phyloP scores from a whole-genome alignment of 2,329 filamentous ascomycete species.

The Nothophoma quercina region DNA sequence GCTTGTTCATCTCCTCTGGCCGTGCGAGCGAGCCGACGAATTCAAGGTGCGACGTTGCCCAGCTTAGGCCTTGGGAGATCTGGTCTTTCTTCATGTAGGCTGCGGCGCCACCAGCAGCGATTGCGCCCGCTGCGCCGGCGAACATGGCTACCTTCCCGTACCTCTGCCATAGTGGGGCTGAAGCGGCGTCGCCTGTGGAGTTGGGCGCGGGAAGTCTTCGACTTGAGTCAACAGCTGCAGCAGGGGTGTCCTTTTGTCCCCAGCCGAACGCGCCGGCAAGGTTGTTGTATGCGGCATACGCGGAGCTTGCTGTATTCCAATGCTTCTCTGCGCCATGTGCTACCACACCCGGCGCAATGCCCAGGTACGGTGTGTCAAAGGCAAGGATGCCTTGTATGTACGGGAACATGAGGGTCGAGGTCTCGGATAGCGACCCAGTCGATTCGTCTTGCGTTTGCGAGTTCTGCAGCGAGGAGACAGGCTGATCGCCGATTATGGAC shows the following conservation, averaged over 20 bases:
- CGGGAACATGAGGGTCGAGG: conserved; percentile 84
- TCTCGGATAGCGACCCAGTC: conserved; percentile 43
- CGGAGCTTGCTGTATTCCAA: conserved; percentile 75
- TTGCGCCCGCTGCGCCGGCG: conserved; percentile 80
- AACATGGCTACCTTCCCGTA: conserved; percentile 89
- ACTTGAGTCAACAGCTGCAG: conserved; percentile 41
- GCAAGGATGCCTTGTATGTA: conserved; percentile 89
- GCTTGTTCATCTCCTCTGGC: conserved; percentile 79
- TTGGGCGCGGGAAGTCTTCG: conserved; percentile 50
- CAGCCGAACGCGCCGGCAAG: conserved; percentile 71
- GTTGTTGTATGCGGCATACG: conserved; percentile 72
- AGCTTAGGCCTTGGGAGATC: conserved; percentile 76
- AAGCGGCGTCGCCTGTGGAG: conserved; percentile 54
- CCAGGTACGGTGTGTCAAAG: conserved; percentile 92
- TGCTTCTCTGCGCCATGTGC: conserved; percentile 87
- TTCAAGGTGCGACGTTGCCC: conserved; percentile 89
- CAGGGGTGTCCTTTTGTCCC: conserved; percentile 46
- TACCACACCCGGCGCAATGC: conserved; percentile 82
- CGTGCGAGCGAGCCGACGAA: conserved; percentile 90
- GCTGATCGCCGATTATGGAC: conserved; percentile 68
- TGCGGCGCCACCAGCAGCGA: conserved; percentile 82
- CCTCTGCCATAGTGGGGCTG: conserved; percentile 68
- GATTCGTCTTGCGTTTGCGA: conserved; percentile 37
- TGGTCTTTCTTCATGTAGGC: conserved; percentile 87
- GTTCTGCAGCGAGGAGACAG: conserved; percentile 47